Conservation (phyloP, 345 rosid species). For the Eucalyptus globulus region DNA sequence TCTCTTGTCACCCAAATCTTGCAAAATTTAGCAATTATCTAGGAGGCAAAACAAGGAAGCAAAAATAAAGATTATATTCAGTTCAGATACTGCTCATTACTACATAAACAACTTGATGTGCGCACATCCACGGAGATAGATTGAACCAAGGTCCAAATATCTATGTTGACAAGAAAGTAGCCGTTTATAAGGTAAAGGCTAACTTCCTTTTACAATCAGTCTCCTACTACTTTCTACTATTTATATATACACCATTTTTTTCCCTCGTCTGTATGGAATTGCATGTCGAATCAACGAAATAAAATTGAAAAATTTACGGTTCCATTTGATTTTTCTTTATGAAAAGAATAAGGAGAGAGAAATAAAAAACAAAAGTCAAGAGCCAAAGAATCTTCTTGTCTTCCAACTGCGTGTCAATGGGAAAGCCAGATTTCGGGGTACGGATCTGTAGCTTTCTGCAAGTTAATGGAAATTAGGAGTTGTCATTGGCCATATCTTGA, state of each 20-base stretch:
- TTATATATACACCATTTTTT: neutral
- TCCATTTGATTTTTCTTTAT: neutral
- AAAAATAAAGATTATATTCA: neutral
- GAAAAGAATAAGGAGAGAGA: neutral
- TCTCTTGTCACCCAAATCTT: neutral
- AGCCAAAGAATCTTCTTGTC: neutral
- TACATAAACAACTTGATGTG: neutral
- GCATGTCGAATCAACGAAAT: neutral
- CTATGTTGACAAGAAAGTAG: neutral
- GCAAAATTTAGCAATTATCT: neutral
- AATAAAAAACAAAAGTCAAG: neutral
- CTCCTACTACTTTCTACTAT: neutral
- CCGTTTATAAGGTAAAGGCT: neutral
- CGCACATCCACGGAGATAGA: neutral
- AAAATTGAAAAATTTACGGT: neutral
- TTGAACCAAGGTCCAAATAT: neutral
- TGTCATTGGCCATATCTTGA: neutral
- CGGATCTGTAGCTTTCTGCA: constrained; percentile 2
- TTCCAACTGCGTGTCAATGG: neutral
- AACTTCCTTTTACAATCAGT: neutral
- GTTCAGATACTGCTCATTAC: neutral
- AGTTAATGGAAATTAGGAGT: neutral
- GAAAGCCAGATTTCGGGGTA: neutral
- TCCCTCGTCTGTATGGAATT: neutral
- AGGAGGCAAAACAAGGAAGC: neutral